Evolutionary conservation across 2,329 filamentous ascomycete genomes (phyloP).

Genomic region (Gliomastix tumulicola): DNA sequence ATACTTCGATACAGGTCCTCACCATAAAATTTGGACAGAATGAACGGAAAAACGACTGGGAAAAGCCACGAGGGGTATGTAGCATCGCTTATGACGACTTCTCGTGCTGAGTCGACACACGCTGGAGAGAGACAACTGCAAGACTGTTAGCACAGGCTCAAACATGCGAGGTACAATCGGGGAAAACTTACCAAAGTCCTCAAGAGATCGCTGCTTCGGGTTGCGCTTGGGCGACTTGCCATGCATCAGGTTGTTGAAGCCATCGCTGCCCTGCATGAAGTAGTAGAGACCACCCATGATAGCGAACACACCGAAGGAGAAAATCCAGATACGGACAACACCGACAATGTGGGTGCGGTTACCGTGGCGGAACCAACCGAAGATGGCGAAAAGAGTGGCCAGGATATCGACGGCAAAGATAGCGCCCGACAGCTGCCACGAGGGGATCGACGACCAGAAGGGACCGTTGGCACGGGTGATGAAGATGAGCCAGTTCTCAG

Average conservation of each 20-base stretch:
- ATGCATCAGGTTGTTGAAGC: slow-evolving; percentile 91
- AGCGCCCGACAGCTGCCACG: slow-evolving; percentile 74
- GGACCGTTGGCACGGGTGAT: slow-evolving; percentile 90
- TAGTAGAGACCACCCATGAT: slow-evolving; percentile 69
- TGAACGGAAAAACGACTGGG: slow-evolving; percentile 25
- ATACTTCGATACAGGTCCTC: slow-evolving; percentile 25
- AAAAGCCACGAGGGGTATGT: slow-evolving; percentile 23
- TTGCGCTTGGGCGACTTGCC: slow-evolving; percentile 77
- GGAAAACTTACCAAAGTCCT: slow-evolving; percentile 73
- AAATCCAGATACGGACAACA: slow-evolving; percentile 84
- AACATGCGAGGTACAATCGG: background rate
- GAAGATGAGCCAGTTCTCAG: slow-evolving; percentile 96
- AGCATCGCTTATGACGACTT: slow-evolving; percentile 61
- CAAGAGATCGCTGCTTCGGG: slow-evolving; percentile 75
- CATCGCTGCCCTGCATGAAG: slow-evolving; percentile 71
- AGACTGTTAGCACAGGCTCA: slow-evolving; percentile 48
- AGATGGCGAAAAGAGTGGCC: slow-evolving; percentile 79
- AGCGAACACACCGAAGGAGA: slow-evolving; percentile 85
- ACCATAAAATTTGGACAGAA: slow-evolving; percentile 31
- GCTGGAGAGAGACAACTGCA: slow-evolving; percentile 78
- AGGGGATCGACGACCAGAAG: slow-evolving; percentile 85
- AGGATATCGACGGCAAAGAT: slow-evolving; percentile 77
- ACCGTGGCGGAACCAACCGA: slow-evolving; percentile 67
- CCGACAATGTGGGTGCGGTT: slow-evolving; percentile 71
- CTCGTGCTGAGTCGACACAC: slow-evolving; percentile 87